phyloP scores from a whole-genome alignment of 106 monocot genomes.

The Dendrobium officinale region DNA sequence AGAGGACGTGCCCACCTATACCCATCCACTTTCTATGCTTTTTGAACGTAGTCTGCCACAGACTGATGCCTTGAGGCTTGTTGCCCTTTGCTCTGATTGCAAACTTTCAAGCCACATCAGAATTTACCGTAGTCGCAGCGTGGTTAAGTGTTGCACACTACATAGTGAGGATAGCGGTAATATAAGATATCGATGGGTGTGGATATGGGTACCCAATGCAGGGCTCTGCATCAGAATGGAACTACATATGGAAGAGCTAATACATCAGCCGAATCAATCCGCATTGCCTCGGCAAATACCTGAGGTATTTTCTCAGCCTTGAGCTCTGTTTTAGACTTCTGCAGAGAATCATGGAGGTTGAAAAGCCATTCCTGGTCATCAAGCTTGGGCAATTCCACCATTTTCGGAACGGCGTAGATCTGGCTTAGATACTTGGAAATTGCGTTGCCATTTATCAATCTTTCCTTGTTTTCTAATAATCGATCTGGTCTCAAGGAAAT shows the following conservation, averaged over 20 bases:
- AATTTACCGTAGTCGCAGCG: too few species aligned
- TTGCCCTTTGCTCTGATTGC: too few species aligned
- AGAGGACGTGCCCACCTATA: too few species aligned
- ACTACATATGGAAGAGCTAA: constrained; percentile 49
- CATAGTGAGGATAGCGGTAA: too few species aligned
- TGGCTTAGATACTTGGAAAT: constrained; percentile 32
- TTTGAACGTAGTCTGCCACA: too few species aligned
- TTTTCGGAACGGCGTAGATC: constrained; percentile 44
- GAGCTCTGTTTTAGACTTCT: constrained; percentile 10
- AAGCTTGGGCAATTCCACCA: constrained; percentile 41
- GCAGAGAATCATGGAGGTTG: constrained; percentile 1
- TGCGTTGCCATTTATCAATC: constrained; percentile 30
- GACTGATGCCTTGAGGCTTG: too few species aligned
- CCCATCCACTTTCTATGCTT: too few species aligned
- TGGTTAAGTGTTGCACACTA: too few species aligned
- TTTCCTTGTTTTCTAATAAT: constrained; percentile 9
- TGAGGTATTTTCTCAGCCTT: constrained; percentile 11
- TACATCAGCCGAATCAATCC: constrained; percentile 39
- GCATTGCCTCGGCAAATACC: constrained; percentile 46
- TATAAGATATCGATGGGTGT: too few species aligned
- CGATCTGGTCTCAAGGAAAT: constrained; percentile 21
- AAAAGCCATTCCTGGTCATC: constrained; percentile 70
- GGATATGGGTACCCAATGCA: too few species aligned
- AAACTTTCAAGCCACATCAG: too few species aligned
- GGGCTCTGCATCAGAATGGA: too few species aligned